Conservation (phyloP, 192 early-diverging fungal genomes). For the Rhizophagus prolifer region DNA sequence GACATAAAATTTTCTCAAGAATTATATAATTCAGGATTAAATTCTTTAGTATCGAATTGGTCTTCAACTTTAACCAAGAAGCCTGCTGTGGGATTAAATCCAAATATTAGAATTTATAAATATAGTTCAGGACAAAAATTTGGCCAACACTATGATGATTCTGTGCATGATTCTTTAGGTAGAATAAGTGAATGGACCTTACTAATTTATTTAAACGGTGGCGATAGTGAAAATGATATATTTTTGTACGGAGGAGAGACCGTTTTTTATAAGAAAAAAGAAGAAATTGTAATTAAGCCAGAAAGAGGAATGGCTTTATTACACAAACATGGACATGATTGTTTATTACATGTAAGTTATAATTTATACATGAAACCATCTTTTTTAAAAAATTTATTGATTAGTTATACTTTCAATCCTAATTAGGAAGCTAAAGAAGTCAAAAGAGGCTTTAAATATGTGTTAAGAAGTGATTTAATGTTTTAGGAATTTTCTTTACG, state of each 20-base stretch:
- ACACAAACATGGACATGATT: constrained; percentile 42
- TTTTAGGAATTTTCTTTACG: constrained; percentile 4
- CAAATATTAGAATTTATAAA: constrained; percentile 47
- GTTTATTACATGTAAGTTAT: constrained; percentile 38
- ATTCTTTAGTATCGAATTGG: constrained; percentile 22
- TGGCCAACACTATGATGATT: constrained; percentile 46
- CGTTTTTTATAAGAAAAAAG: constrained; percentile 45
- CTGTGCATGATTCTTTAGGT: constrained; percentile 34
- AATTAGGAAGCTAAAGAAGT: constrained; percentile 40
- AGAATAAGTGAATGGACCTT: constrained; percentile 45
- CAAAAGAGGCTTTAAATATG: constrained; percentile 42
- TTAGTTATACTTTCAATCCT: background rate
- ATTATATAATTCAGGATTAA: constrained; percentile 24
- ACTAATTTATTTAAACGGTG: constrained; percentile 44
- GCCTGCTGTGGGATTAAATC: constrained; percentile 33
- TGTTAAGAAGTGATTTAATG: constrained; percentile 43
- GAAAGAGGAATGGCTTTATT: constrained; percentile 40
- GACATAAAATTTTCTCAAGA: constrained; percentile 31
- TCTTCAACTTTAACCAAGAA: background rate
- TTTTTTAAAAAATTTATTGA: background rate
- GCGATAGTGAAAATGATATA: constrained; percentile 30
- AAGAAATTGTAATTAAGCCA: constrained; percentile 33
- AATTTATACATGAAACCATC: too few relatives aligned
- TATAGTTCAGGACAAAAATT: constrained; percentile 42
- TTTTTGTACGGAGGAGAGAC: constrained; percentile 40